These are phyloP conservation scores for Lepiota venenata DNA, from an alignment of 768 basidiomycete genomes.

Conservation along the genomic window DNA sequence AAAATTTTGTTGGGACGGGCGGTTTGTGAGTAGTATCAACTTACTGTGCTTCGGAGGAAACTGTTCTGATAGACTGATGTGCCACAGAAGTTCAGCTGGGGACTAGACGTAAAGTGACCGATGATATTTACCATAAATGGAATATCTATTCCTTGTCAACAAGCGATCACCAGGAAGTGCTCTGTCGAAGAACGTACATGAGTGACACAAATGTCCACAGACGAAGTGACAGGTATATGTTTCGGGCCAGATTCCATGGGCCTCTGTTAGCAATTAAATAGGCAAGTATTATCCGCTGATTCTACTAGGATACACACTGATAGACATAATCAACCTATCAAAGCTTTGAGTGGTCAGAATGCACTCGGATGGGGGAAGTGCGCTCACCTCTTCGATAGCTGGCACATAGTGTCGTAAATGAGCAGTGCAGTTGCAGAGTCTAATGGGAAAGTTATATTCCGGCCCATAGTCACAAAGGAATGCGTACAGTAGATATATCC, in stretches of 20 bases:
- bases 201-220: neutral
- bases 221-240: neutral
- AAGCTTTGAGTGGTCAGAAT: neutral
- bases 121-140: neutral
- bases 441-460: neutral
- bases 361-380: too few species aligned
- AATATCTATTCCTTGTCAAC: neutral
- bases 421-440: neutral
- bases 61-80: neutral
- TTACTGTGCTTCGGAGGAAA: too few species aligned
- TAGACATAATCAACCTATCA: neutral
- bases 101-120: too few species aligned
- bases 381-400: neutral
- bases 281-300: too few species aligned
- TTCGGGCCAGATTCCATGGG: neutral
- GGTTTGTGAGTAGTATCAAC: too few species aligned
- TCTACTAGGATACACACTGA: neutral
- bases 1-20: too few species aligned
- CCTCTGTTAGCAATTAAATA: neutral
- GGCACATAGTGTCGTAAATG: constrained; percentile 1
- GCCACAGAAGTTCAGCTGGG: neutral
- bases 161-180: too few species aligned
- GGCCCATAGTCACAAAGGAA: too few species aligned
- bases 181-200: neutral
- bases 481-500: too few species aligned